Percentiles rank a stretch among this genome's conserved stretches.
Conservation (phyloP, 1,284 basidiomycete species). For the Xerocomus amazonicus region DNA sequence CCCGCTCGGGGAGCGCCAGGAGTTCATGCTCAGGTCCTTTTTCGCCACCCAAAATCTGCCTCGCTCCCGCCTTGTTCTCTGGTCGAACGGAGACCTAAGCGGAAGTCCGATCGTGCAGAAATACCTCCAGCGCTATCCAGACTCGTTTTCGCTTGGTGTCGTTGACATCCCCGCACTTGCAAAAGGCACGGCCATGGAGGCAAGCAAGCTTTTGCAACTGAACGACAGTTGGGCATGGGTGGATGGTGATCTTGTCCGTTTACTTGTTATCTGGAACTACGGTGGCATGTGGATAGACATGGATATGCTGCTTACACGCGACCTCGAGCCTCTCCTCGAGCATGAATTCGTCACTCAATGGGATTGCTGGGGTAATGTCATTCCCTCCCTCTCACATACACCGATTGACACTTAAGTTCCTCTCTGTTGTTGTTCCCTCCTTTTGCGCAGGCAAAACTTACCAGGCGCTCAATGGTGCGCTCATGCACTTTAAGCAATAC, state of each 20-base stretch:
- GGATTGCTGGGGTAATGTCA: slow-evolving; percentile 84
- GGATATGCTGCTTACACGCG: slow-evolving; percentile 85
- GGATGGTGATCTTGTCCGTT: slow-evolving; percentile 85
- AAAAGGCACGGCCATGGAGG: slow-evolving; percentile 70
- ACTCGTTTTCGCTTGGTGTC: slow-evolving; percentile 63
- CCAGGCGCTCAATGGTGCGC: slow-evolving; percentile 83
- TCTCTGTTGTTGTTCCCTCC: background rate
- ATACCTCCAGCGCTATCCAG: slow-evolving; percentile 62
- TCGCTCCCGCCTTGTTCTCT: slow-evolving; percentile 68
- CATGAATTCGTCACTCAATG: slow-evolving; percentile 91
- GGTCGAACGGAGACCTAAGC: slow-evolving; percentile 81
- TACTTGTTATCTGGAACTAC: slow-evolving; percentile 84
- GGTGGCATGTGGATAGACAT: slow-evolving; percentile 96
- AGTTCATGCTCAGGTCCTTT: slow-evolving; percentile 85
- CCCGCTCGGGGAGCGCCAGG: slow-evolving; percentile 74
- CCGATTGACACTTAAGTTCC: background rate
- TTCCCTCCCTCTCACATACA: background rate
- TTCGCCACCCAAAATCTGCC: slow-evolving; percentile 81
- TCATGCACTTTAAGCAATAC: slow-evolving; percentile 85
- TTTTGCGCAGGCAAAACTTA: slow-evolving; percentile 72
- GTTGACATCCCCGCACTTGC: slow-evolving; percentile 70
- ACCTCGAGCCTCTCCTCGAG: slow-evolving; percentile 78
- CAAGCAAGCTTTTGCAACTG: slow-evolving; percentile 50
- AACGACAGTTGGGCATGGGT: slow-evolving; percentile 85
- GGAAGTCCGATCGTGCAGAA: slow-evolving; percentile 56